Base-by-base conservation (phyloP, 495 filamentous ascomycete genomes). In the Hypoxylon perforatum region DNA sequence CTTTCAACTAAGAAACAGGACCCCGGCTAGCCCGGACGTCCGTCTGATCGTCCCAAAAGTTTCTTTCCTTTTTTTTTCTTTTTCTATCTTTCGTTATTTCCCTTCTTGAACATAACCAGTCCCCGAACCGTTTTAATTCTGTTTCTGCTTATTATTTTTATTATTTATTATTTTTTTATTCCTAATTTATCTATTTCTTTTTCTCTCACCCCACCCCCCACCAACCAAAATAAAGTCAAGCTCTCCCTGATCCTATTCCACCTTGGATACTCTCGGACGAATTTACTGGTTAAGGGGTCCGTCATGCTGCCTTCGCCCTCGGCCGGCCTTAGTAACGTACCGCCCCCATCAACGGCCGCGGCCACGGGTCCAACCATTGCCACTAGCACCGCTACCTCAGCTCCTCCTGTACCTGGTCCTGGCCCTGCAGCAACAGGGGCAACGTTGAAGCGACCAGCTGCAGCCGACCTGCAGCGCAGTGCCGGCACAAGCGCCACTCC, bases 391-490 rank as follows among this genome's bases (percentile, higher is more conserved):
- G 51, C 66, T 62, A 70, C 72, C 57, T 63, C 66, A 67, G 61
- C 72, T 67, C 60, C 61, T 61, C 56, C 23, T 35, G 66, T 69
- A 69, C 66, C 66, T 69, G 66, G 66, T 61, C 66, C 66, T 57
- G 61, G 70, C 51, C 64, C 72, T 75, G 63, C 72, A 72, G 69
- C 69, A 47, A 70, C 70, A 73, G 70, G 72, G 66, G 70, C 63
- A 39, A 52, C 70, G 35, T 57, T 72, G 63, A 75, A 75, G 63
- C 72, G 72, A 73, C 69, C 72, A 50, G 72, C 72, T 63, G 69
- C 72, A 72, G 67, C 72, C 67, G 72, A 75, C 65, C 72, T 75
- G 70, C 72, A 75, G 66, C 72, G 67, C 63, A 75, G 48, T 75
- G 61, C 72, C 70, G 72, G 72, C 60, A 49, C 63, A 67, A 75